These are phyloP conservation scores for Cynara cardunculus DNA, from an alignment of 129 eudicot genomes.

Conservation along the genomic window DNA sequence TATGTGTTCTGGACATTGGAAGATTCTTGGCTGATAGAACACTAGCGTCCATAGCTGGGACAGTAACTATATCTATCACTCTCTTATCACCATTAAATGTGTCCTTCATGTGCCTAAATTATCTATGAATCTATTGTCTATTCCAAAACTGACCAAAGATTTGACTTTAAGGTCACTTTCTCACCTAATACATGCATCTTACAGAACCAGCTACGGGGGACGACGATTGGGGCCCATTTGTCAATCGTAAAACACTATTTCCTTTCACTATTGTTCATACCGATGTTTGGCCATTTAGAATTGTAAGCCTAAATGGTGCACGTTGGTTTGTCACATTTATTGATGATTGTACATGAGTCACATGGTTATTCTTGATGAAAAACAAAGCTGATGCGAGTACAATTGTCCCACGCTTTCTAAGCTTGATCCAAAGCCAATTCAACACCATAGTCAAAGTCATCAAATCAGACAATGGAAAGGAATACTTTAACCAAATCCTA, in stretches of 20 bases:
- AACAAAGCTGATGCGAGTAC: neutral
- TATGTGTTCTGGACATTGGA: neutral
- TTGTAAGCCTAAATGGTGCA: neutral
- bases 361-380: neutral
- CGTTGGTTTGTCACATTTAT: conserved; percentile 1
- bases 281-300: neutral
- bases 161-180: neutral
- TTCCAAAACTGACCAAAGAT: neutral
- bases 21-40: neutral
- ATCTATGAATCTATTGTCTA: neutral
- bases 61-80: neutral
- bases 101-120: conserved; percentile 2
- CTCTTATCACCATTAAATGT: neutral
- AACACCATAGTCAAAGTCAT: neutral
- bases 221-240: neutral
- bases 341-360: neutral
- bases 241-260: neutral
- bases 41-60: neutral
- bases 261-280: neutral
- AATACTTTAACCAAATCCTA: no score
- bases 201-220: neutral
- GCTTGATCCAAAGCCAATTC: neutral
- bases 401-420: neutral
- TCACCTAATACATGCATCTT: neutral
- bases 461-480: no score